Percentiles rank a stretch among this genome's conserved stretches.
Evolutionary conservation across 768 basidiomycete species (phyloP).

Genomic region (Kwoniella sp.): DNA sequence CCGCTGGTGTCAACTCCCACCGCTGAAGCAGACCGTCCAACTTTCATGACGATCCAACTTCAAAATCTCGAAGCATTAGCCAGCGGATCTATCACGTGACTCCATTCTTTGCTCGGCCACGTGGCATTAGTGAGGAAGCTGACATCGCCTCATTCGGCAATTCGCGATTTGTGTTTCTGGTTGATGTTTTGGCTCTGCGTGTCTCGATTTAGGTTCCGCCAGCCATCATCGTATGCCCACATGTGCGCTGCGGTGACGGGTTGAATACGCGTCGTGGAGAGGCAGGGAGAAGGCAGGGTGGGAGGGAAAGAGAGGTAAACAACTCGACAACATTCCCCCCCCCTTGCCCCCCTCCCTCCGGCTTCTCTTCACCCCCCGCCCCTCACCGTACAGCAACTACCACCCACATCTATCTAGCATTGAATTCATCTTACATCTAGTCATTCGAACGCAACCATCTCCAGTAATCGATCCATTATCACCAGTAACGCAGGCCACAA

Average conservation of each 20-base stretch:
- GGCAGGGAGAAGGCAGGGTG: neutral
- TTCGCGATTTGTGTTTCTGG: neutral
- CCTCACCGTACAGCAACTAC: neutral
- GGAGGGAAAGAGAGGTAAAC: neutral
- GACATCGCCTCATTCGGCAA: constrained; percentile 26
- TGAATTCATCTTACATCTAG: neutral
- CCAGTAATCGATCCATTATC: too few relatives aligned
- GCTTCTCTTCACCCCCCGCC: neutral
- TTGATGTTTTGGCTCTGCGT: neutral
- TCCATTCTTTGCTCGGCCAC: neutral
- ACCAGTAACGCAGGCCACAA: too few relatives aligned
- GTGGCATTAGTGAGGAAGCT: neutral
- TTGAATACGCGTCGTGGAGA: neutral
- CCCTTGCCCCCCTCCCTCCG: neutral
- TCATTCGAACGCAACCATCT: too few relatives aligned
- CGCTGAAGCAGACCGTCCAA: too few relatives aligned
- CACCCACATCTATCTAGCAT: neutral
- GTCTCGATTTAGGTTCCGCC: constrained; percentile 1
- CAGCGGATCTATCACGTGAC: constrained; percentile 6
- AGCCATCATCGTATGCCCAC: neutral
- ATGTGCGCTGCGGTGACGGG: too few relatives aligned
- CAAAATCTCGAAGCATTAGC: constrained; percentile 15
- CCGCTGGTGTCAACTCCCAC: too few relatives aligned
- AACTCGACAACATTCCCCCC: neutral
- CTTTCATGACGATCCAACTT: neutral